Percentiles rank a stretch among this genome's conserved stretches.
Evolutionary conservation across 2,329 filamentous ascomycete genomes (phyloP).

Genomic region (Penicillium expansum): DNA sequence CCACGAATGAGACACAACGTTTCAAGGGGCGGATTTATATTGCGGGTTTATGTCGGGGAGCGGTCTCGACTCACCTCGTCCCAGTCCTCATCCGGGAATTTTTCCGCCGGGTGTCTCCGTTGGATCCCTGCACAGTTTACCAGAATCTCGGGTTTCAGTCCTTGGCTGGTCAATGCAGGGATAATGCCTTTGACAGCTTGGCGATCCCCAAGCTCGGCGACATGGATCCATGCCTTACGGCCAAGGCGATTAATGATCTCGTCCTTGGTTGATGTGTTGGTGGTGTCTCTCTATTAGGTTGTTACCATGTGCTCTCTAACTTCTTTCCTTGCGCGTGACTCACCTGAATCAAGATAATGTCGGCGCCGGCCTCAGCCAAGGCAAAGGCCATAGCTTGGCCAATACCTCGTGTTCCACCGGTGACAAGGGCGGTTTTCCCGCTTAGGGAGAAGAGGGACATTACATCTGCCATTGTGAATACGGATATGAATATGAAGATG

Average conservation of each 20-base stretch:
- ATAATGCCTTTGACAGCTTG: constrained; percentile 42
- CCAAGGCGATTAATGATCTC: constrained; percentile 39
- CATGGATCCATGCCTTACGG: constrained; percentile 44
- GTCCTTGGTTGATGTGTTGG: constrained; percentile 46
- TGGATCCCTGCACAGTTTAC: constrained; percentile 88
- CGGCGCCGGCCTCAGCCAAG: constrained; percentile 48
- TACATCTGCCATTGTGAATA: constrained; percentile 27
- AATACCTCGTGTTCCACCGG: constrained; percentile 49
- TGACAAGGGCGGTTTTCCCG: constrained; percentile 47
- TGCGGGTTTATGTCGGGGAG: not conserved
- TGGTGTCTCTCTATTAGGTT: constrained; percentile 51
- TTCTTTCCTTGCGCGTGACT: not conserved
- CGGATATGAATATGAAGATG: not conserved
- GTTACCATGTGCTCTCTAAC: not conserved
- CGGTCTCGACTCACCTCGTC: constrained; percentile 54
- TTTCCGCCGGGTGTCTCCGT: constrained; percentile 68
- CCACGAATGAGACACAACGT: not conserved
- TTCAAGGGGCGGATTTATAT: not conserved
- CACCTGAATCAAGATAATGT: constrained; percentile 46
- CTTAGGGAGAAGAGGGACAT: constrained; percentile 39
- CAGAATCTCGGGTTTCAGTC: constrained; percentile 68
- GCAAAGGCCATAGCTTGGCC: constrained; percentile 48
- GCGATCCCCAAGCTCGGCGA: constrained; percentile 45
- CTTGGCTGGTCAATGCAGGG: constrained; percentile 39
- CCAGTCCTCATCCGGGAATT: constrained; percentile 76